Conservation (phyloP, 345 rosid species). For the Kandelia obovata region DNA sequence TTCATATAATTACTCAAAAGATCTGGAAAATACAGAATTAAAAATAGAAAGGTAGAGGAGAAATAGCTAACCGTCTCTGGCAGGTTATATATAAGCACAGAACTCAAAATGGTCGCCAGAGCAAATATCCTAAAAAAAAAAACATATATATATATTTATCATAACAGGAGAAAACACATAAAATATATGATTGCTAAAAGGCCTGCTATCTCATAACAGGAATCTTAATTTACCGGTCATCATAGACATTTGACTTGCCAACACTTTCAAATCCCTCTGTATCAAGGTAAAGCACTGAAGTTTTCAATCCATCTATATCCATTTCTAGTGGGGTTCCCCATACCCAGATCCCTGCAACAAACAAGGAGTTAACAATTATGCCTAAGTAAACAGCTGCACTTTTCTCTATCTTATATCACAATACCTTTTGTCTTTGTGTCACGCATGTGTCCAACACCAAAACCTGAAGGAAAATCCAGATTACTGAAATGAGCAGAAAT, state of each 20-base stretch:
- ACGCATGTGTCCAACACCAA: constrained; percentile 99
- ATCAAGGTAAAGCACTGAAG: constrained; percentile 91
- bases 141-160: background rate
- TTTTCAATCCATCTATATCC: constrained; percentile 70
- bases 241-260: constrained; percentile 98
- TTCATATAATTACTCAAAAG: background rate
- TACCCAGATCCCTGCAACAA: constrained; percentile 81
- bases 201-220: background rate
- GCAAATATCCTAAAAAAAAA: constrained; percentile 73
- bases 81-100: constrained; percentile 91
- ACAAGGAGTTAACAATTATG: constrained; percentile 11
- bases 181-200: background rate
- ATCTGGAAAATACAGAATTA: background rate
- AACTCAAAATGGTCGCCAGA: constrained; percentile 94
- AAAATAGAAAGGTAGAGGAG: constrained; percentile 4
- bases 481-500: constrained; percentile 14
- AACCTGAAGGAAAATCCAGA: constrained; percentile 45
- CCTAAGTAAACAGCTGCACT: constrained; percentile 9
- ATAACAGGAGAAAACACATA: constrained; percentile 9
- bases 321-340: constrained; percentile 91
- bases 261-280: constrained; percentile 98
- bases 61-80: constrained; percentile 86
- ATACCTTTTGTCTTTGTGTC: constrained; percentile 98
- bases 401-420: constrained; percentile 5
- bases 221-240: constrained; percentile 63